phyloP scores from a whole-genome alignment of 2,329 filamentous ascomycete species.

The Diaporthe helianthi region DNA sequence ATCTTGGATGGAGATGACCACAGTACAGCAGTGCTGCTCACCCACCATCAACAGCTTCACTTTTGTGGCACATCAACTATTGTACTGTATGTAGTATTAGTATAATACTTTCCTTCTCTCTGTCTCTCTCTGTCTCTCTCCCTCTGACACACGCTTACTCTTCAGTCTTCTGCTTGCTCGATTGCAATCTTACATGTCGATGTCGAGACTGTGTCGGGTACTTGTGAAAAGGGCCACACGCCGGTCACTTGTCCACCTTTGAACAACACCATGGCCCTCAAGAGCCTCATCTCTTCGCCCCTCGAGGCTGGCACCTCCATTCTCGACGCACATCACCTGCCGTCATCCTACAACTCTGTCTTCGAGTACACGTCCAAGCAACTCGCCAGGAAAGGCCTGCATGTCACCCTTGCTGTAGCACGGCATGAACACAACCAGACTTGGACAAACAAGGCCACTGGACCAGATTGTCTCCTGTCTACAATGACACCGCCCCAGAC shows the following conservation, averaged over 20 bases:
- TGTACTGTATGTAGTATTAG: not conserved
- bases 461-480: not conserved
- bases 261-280: slow-evolving; percentile 52
- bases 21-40: not conserved
- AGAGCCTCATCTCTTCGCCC: slow-evolving; percentile 66
- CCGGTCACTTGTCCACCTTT: not conserved
- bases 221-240: not conserved
- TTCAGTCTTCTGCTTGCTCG: not conserved
- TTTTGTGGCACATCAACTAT: not conserved
- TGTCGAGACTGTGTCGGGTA: no score
- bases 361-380: slow-evolving; percentile 65
- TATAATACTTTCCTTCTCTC: not conserved
- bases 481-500: slow-evolving; percentile 33
- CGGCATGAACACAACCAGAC: slow-evolving; percentile 64
- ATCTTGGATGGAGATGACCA: not conserved
- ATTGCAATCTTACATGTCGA: not conserved
- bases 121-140: no score
- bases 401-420: slow-evolving; percentile 65
- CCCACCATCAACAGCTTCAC: slow-evolving; percentile 1
- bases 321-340: slow-evolving; percentile 64
- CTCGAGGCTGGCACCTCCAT: slow-evolving; percentile 68
- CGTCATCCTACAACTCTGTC: slow-evolving; percentile 59
- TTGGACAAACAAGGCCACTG: slow-evolving; percentile 40
- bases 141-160: not conserved
- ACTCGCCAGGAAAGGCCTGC: slow-evolving; percentile 61